These are phyloP conservation scores for Paratinospora sagittata DNA, from an alignment of 164 flowering plant species.

Conservation along the genomic window DNA sequence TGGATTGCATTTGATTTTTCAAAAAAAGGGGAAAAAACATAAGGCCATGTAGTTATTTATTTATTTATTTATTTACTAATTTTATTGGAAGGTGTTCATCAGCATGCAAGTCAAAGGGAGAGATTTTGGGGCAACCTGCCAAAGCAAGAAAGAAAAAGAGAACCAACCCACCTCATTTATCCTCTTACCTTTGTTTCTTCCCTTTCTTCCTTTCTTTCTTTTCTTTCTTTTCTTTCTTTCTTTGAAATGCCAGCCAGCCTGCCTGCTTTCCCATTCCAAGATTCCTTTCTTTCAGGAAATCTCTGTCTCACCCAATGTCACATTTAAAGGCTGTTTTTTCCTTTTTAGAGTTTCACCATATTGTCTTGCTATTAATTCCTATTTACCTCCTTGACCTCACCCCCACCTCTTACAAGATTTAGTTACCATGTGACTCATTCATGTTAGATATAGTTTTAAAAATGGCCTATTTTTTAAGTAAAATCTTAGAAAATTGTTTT, in stretches of 20 bases:
- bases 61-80: neutral
- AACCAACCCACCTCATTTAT: neutral
- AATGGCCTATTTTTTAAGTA: too few species aligned
- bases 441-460: too few species aligned
- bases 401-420: too few species aligned
- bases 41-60: neutral
- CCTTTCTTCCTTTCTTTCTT: neutral
- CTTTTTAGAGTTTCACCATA: neutral
- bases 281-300: constrained; percentile 3
- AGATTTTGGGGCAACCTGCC: neutral
- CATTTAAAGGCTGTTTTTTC: neutral
- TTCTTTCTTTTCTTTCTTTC: neutral
- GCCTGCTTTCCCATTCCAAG: neutral
- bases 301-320: neutral
- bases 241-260: neutral
- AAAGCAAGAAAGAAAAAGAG: neutral
- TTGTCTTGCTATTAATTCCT: neutral
- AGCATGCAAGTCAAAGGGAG: neutral
- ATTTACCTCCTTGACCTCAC: neutral
- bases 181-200: neutral
- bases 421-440: too few species aligned
- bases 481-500: too few species aligned
- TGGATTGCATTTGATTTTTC: constrained; percentile 2
- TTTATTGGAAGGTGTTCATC: neutral
- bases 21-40: neutral